These are phyloP conservation scores for Tylopilus felleus DNA, from an alignment of 768 basidiomycete species.

Conservation along the genomic window DNA sequence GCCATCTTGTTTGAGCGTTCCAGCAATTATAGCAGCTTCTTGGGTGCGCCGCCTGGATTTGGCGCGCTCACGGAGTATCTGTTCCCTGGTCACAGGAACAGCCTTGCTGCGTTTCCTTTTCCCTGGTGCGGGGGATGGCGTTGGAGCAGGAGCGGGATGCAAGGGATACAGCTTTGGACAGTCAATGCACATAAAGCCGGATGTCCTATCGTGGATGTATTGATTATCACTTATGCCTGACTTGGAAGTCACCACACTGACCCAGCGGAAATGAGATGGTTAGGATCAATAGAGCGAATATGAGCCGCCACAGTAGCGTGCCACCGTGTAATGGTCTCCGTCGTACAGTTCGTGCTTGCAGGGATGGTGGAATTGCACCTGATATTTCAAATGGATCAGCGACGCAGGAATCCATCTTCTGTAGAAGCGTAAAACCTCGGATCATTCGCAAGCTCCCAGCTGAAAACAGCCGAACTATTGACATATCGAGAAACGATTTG, in stretches of 20 bases:
- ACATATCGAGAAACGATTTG: constrained; percentile 55
- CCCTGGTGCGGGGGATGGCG: constrained; percentile 40
- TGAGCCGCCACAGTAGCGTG: constrained; percentile 44
- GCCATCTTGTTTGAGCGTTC: constrained; percentile 35
- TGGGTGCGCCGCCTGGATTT: constrained; percentile 45
- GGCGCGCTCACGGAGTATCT: constrained; percentile 47
- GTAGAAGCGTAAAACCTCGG: constrained; percentile 41
- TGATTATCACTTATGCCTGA: not conserved
- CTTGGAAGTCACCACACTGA: constrained; percentile 27
- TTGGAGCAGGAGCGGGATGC: constrained; percentile 34
- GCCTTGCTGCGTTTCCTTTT: constrained; percentile 35
- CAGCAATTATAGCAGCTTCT: constrained; percentile 33
- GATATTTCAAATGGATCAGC: constrained; percentile 1
- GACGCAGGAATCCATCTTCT: not conserved
- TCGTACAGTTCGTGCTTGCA: constrained; percentile 41
- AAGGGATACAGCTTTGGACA: constrained; percentile 55
- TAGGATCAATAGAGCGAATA: constrained; percentile 49
- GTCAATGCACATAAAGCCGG: constrained; percentile 56
- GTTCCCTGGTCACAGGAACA: constrained; percentile 44
- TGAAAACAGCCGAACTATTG: constrained; percentile 49
- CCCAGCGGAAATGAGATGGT: constrained; percentile 66
- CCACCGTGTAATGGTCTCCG: constrained; percentile 56
- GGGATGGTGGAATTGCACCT: constrained; percentile 59
- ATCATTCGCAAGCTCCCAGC: constrained; percentile 66
- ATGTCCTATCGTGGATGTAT: constrained; percentile 33